These are phyloP conservation scores for Colletotrichum sp. DNA, from an alignment of 2,329 filamentous ascomycete species.

Conservation along the genomic window DNA sequence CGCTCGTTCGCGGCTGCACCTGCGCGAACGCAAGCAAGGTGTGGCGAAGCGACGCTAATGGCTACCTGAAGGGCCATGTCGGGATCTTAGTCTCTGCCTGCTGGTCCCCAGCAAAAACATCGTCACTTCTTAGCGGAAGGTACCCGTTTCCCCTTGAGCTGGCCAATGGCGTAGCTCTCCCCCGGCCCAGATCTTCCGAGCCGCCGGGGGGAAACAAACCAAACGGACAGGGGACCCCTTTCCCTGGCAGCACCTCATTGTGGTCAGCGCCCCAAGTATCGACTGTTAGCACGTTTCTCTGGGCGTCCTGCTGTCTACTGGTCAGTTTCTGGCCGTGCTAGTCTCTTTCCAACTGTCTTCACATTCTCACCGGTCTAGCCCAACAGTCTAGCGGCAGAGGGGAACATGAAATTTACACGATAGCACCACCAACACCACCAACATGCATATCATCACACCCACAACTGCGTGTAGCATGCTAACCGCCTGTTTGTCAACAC, in stretches of 20 bases:
- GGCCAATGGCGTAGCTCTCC: not conserved
- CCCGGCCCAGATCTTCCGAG: constrained; percentile 8
- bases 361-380: not conserved
- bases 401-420: not conserved
- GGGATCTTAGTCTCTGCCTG: constrained; percentile 14
- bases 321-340: not conserved
- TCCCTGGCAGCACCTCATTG: not conserved
- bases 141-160: not conserved
- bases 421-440: not conserved
- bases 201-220: not conserved
- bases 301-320: not conserved
- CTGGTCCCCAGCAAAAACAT: not conserved
- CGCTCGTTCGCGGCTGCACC: not conserved
- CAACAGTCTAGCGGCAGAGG: not conserved
- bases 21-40: constrained; percentile 1
- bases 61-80: not conserved
- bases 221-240: constrained; percentile 5
- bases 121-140: constrained; percentile 9
- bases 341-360: not conserved
- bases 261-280: not conserved
- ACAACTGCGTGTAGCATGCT: not conserved
- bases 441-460: not conserved
- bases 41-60: constrained; percentile 17
- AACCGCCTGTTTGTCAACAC: not conserved
- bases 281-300: not conserved